A percentile compares a stretch with the other conserved stretches of the same genome.
Conservation (phyloP, 371 early-diverging fungal genomes). For the Haplosporangium sp. region DNA sequence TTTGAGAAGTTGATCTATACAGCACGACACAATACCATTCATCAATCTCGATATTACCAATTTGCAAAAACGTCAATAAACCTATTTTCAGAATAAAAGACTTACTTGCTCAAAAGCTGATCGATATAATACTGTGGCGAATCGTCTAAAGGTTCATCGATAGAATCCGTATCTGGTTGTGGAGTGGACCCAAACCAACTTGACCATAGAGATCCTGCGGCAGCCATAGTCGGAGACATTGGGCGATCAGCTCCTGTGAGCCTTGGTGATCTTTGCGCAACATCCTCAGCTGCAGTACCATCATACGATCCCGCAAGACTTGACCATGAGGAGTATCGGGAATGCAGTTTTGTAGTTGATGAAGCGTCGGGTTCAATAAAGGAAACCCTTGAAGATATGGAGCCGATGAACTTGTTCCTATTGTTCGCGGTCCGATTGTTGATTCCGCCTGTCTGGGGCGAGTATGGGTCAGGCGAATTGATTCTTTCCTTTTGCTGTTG, state of each 20-base stretch:
- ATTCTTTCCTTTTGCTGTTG: constrained; percentile 54
- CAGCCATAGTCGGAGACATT: constrained; percentile 45
- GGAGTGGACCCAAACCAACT: constrained; percentile 42
- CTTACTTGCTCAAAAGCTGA: constrained; percentile 53
- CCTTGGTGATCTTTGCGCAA: constrained; percentile 9
- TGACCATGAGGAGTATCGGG: constrained; percentile 53
- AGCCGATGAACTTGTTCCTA: constrained; percentile 35
- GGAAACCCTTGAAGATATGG: constrained; percentile 39
- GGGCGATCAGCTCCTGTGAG: constrained; percentile 29
- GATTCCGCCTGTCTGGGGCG: constrained; percentile 16
- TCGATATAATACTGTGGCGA: constrained; percentile 53
- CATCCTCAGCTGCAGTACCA: constrained; percentile 15
- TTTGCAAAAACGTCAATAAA: background rate
- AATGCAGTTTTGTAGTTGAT: constrained; percentile 25
- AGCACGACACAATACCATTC: no score
- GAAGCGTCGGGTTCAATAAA: constrained; percentile 44
- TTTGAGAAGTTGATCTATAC: constrained; percentile 33
- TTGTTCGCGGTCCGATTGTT: constrained; percentile 5
- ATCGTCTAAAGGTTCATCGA: constrained; percentile 33
- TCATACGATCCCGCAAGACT: constrained; percentile 52
- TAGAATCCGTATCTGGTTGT: constrained; percentile 19
- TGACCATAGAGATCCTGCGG: constrained; percentile 47
- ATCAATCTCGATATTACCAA: background rate
- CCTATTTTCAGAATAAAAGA: background rate
- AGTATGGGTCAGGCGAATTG: constrained; percentile 40